These are phyloP conservation scores for Fagopyrum tataricum DNA, from an alignment of 148 eudicot genomes.

Conservation along the genomic window DNA sequence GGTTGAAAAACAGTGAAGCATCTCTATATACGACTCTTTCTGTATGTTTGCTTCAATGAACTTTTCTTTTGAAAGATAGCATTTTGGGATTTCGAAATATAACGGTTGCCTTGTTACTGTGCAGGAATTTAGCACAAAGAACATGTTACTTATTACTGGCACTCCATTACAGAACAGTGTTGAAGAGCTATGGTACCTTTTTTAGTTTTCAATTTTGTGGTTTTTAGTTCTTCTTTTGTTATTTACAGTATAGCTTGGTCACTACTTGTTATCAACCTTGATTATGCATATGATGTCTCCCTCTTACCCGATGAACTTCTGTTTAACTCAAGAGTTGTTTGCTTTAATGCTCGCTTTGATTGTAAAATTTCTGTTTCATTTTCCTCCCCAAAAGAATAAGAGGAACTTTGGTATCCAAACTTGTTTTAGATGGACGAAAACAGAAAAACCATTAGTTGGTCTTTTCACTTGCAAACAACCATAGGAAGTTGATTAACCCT, in stretches of 20 bases:
- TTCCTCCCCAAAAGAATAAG: not conserved
- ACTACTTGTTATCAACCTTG: not conserved
- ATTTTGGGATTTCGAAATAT: not conserved
- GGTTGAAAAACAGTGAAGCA: conserved; percentile 95
- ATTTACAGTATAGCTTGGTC: not conserved
- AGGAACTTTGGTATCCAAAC: not conserved
- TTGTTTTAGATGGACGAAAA: not conserved
- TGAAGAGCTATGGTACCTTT: conserved; percentile 83
- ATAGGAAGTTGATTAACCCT: not conserved
- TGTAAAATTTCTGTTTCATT: not conserved
- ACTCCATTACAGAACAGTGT: conserved; percentile 98
- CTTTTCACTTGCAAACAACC: not conserved
- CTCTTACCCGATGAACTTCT: not conserved
- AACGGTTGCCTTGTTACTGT: conserved; percentile 11
- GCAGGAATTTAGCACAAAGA: conserved; percentile 97
- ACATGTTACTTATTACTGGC: conserved; percentile 93
- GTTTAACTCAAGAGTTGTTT: not conserved
- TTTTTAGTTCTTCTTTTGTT: conserved; percentile 4
- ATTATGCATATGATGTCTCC: not conserved
- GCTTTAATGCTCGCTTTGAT: not conserved
- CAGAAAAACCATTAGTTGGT: too few relatives aligned
- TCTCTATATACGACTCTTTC: conserved; percentile 73
- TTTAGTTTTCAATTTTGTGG: not conserved
- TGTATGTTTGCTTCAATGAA: conserved; percentile 35
- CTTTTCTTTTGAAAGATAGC: not conserved